phyloP scores from a whole-genome alignment of 352 stramenopile species.

The Pythium vanterpoolii region DNA sequence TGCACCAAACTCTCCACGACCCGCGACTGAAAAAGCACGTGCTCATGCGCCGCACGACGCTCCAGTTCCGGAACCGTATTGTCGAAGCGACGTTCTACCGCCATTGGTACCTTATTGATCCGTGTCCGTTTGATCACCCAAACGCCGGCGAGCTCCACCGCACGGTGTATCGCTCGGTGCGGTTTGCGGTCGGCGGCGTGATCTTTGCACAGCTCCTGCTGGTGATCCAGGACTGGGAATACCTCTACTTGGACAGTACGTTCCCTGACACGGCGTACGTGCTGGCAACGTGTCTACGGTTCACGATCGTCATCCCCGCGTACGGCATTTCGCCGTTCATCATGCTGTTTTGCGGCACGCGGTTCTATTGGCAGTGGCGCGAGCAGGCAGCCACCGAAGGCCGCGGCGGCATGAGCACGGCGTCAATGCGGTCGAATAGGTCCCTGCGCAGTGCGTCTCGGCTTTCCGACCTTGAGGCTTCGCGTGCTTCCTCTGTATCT shows the following conservation, averaged over 20 bases:
- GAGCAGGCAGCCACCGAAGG: constrained; percentile 17
- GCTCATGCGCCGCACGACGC: constrained; percentile 27
- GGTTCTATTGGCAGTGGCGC: constrained; percentile 32
- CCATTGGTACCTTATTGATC: constrained; percentile 45
- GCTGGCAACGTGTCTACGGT: constrained; percentile 24
- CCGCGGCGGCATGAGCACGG: constrained; percentile 22
- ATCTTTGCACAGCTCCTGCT: constrained; percentile 40
- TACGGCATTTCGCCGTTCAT: constrained; percentile 23
- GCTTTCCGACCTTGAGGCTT: background rate
- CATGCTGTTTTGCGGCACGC: constrained; percentile 27
- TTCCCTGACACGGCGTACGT: constrained; percentile 22
- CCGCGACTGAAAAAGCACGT: constrained; percentile 34
- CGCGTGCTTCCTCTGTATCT: background rate
- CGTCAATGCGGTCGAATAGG: constrained; percentile 4
- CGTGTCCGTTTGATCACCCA: constrained; percentile 39
- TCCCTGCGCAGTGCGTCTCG: background rate
- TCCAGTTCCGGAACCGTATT: constrained; percentile 36
- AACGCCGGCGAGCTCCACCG: constrained; percentile 37
- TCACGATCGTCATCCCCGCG: constrained; percentile 35
- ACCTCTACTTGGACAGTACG: constrained; percentile 22
- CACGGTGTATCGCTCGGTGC: constrained; percentile 31
- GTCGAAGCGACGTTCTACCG: constrained; percentile 43
- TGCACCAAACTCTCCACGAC: constrained; percentile 29
- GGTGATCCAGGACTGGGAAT: constrained; percentile 39
- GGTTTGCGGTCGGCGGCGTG: constrained; percentile 35